Conservation (phyloP, 164 flowering plant species). For the Vitis riparia region DNA sequence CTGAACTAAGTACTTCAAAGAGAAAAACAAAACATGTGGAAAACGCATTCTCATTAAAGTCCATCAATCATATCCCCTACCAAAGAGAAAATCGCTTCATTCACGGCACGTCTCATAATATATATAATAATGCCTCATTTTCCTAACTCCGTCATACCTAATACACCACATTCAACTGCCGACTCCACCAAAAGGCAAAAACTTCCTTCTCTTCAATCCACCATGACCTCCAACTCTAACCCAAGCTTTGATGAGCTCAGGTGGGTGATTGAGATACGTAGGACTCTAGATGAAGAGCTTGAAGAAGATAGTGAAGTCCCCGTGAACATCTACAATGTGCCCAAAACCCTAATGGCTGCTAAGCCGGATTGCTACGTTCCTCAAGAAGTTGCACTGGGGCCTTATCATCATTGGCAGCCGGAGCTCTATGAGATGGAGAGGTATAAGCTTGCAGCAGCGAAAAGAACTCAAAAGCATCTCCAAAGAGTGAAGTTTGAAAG, state of each 20-base stretch:
- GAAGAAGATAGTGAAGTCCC: conserved; percentile 40
- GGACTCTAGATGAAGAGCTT: conserved; percentile 42
- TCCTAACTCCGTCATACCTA: neutral
- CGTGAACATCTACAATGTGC: conserved; percentile 47
- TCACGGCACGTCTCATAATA: no score
- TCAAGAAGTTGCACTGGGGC: conserved; percentile 52
- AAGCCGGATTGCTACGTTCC: conserved; percentile 46
- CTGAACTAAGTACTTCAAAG: no score
- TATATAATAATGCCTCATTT: no score
- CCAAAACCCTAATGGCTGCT: conserved; percentile 30
- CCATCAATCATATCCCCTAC: no score
- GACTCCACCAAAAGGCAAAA: neutral
- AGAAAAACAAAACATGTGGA: no score
- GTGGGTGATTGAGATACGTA: conserved; percentile 54
- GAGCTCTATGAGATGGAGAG: conserved; percentile 54
- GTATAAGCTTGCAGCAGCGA: conserved; percentile 45
- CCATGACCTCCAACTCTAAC: conserved; percentile 8
- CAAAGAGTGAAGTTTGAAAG: conserved; percentile 21
- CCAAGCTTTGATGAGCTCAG: conserved; percentile 35
- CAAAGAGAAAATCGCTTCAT: no score
- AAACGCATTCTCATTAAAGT: no score
- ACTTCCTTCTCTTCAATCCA: conserved; percentile 3
- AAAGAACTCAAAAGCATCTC: conserved; percentile 26
- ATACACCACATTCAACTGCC: neutral
- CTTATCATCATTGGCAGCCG: conserved; percentile 40